Conservation (phyloP, 2,329 filamentous ascomycete genomes). For the Claviceps sp. region DNA sequence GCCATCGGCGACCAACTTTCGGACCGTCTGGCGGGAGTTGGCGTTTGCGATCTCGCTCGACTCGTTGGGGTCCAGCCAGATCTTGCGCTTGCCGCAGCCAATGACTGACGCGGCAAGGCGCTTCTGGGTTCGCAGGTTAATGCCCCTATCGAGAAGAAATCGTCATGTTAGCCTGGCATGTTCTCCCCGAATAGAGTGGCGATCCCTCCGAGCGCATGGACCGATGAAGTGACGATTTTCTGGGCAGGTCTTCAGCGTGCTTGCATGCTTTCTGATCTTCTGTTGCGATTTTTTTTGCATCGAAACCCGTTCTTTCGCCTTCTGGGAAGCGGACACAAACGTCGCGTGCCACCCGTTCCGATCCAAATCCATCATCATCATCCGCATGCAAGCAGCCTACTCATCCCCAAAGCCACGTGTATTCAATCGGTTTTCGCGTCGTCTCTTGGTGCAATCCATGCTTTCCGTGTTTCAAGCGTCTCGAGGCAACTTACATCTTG, state of each 20-base stretch:
- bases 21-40: conserved; percentile 99
- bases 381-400: conserved; percentile 1
- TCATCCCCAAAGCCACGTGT: conserved; percentile 1
- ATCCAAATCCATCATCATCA: not conserved
- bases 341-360: not conserved
- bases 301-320: not conserved
- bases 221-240: not conserved
- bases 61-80: conserved; percentile 99
- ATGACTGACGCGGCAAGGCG: conserved; percentile 97
- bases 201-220: not conserved
- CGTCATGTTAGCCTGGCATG: conserved; percentile 16
- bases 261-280: not conserved
- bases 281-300: not conserved
- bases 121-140: conserved; percentile 99
- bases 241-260: not conserved
- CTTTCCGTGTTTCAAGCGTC: not conserved
- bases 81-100: conserved; percentile 99
- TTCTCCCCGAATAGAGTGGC: not conserved
- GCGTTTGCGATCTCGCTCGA: conserved; percentile 98
- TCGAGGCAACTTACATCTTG: conserved; percentile 28
- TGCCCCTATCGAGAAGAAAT: conserved; percentile 43
- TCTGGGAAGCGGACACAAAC: not conserved
- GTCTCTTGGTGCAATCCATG: not conserved
- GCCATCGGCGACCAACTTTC: conserved; percentile 99
- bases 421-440: conserved; percentile 4